phyloP scores from a whole-genome alignment of 768 basidiomycete species.

The Lentinula sp. region DNA sequence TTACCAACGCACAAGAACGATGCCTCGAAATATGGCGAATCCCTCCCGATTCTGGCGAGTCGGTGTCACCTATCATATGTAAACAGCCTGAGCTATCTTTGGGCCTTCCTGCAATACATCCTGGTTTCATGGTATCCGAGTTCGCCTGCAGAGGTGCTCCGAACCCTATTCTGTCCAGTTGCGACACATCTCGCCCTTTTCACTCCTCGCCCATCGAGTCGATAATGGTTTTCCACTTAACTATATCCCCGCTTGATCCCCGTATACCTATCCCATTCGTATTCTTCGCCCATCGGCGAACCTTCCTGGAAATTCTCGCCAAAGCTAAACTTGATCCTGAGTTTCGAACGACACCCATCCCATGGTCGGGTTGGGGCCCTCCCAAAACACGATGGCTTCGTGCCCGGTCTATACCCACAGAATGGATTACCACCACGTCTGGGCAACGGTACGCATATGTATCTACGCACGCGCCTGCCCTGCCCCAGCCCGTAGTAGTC shows the following conservation, averaged over 20 bases:
- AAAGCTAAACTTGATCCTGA: background rate
- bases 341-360: background rate
- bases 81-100: background rate
- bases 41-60: background rate
- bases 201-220: background rate
- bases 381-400: conserved; percentile 2
- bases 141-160: conserved; percentile 5
- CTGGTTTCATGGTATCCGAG: background rate
- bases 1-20: conserved; percentile 23
- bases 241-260: background rate
- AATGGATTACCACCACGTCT: conserved; percentile 8
- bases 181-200: background rate
- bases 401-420: background rate
- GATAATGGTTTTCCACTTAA: conserved; percentile 5
- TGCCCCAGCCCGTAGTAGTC: background rate
- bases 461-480: background rate
- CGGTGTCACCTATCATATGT: background rate
- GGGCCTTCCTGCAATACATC: background rate
- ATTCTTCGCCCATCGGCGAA: conserved; percentile 4
- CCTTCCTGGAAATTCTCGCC: background rate
- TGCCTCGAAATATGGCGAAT: conserved; percentile 32
- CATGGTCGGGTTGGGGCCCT: conserved; percentile 8
- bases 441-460: conserved; percentile 6
- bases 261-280: conserved; percentile 1
- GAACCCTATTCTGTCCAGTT: background rate